Evolutionary conservation across 2,329 filamentous ascomycete species (phyloP), one percentile per base, ranked within the genome.

Genomic region (Aspergillus pseudotamarii): DNA sequence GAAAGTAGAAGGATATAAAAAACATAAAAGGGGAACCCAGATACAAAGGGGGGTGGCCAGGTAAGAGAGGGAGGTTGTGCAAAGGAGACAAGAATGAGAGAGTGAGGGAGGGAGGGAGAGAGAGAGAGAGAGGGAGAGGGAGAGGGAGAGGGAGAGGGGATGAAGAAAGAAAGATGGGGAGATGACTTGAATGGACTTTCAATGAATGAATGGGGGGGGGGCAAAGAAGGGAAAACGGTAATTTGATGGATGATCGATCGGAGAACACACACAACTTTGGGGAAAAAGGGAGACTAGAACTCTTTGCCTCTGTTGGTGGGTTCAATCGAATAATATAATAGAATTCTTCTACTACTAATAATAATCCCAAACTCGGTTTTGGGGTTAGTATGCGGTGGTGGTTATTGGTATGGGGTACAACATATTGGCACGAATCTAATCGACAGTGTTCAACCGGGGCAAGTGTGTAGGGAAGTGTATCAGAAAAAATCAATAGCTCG

Each of bases 11-110:
- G 30, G 48, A 61, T 54, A 30, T 54, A 45, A 38, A 58, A 45
- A 46, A 21, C 56, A 61, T 43, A 57, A 32, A 54, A 45, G 59
- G 64, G 64, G 57, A 60, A 57, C 46, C 57, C 59, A 43, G 53
- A 54, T 57, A n/a, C n/a, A 60, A 59, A 21, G n/a, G 58, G 30
- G 51, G 43, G 23, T 38, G 26, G 9, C 11, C 12, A 36, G 43
- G 32, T 34, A 43, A 38, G 46, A 62, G 58, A 61, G 21, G 45
- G 36, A 46, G 55, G 38, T 51, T 41, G 21, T 26, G 54, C 23
- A 55, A 58, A 48, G 51, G 59, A 59, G 36, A 41, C 16, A 16
- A 41, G 48, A 30, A 32, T 30, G 26, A 41, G 54, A 48, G 53
- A 41, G 46, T 28, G 45, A 21, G 46, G 36, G 60, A 45, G 28